A percentile compares a stretch with the other conserved stretches of the same genome.
phyloP scores from a whole-genome alignment of 1,284 basidiomycete species.

The Ganoderma sinense region DNA sequence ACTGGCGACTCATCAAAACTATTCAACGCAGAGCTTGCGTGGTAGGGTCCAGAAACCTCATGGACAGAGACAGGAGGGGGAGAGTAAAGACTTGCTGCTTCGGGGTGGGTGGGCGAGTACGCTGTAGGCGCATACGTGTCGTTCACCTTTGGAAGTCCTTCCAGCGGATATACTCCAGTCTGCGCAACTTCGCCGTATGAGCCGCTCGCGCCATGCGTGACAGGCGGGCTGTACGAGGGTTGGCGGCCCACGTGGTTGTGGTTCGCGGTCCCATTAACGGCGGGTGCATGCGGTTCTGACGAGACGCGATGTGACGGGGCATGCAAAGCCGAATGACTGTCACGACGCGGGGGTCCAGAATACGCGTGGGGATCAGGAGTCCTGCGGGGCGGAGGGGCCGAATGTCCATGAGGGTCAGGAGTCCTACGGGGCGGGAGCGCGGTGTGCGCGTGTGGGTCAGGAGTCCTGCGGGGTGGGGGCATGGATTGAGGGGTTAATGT shows the following conservation, averaged over 20 bases:
- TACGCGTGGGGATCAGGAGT: slow-evolving; percentile 16
- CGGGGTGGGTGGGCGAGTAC: slow-evolving; percentile 8
- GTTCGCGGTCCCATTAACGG: slow-evolving; percentile 13
- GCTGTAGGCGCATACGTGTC: slow-evolving; percentile 16
- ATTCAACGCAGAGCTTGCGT: slow-evolving; percentile 8
- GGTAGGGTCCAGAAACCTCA: slow-evolving; percentile 10
- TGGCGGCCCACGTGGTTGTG: slow-evolving; percentile 7
- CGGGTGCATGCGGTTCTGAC: slow-evolving; percentile 12
- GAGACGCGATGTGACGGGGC: slow-evolving; percentile 6
- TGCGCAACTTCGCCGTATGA: neutral
- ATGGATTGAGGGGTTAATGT: slow-evolving; percentile 38
- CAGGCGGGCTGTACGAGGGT: slow-evolving; percentile 8
- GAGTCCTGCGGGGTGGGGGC: slow-evolving; percentile 21
- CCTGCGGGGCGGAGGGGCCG: neutral
- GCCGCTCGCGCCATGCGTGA: slow-evolving; percentile 2
- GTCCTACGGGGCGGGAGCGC: slow-evolving; percentile 10
- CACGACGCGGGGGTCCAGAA: slow-evolving; percentile 12
- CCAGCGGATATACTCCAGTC: neutral
- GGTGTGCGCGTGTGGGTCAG: slow-evolving; percentile 15
- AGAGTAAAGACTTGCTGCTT: slow-evolving; percentile 2
- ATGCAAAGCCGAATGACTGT: slow-evolving; percentile 10
- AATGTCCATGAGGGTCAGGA: slow-evolving; percentile 11
- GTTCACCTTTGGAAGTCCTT: slow-evolving; percentile 11
- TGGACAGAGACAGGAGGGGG: neutral
- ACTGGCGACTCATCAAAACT: slow-evolving; percentile 1